These are phyloP conservation scores for Cutaneotrichosporon sp. DNA, from an alignment of 1,284 basidiomycete genomes.

Conservation along the genomic window DNA sequence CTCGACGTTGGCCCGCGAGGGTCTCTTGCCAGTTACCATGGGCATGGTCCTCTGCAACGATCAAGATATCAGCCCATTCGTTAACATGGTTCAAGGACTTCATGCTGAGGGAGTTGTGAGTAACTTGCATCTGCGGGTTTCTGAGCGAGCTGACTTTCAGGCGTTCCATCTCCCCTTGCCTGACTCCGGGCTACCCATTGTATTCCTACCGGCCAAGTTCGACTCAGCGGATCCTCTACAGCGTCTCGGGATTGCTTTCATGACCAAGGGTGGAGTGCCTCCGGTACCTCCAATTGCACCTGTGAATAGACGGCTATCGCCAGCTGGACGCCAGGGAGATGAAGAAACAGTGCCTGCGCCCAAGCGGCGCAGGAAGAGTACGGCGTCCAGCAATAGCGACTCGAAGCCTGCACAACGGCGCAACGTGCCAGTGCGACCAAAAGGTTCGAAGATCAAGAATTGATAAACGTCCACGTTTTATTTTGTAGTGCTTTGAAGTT, in stretches of 20 bases:
- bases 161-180: slow-evolving; percentile 40
- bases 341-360: not conserved
- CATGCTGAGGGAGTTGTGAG: slow-evolving; percentile 45
- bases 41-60: slow-evolving; percentile 48
- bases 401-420: not conserved
- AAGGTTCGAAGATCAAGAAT: not conserved
- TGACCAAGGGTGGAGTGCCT: slow-evolving; percentile 38
- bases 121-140: not conserved
- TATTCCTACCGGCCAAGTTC: slow-evolving; percentile 46
- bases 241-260: slow-evolving; percentile 42
- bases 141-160: slow-evolving; percentile 14
- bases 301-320: too few relatives aligned
- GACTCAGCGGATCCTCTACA: slow-evolving; percentile 39
- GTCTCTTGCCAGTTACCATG: slow-evolving; percentile 39
- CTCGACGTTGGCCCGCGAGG: slow-evolving; percentile 41
- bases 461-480: not conserved
- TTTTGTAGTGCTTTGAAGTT: too few relatives aligned
- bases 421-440: not conserved
- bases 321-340: not conserved
- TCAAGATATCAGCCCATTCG: slow-evolving; percentile 30
- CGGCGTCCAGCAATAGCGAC: not conserved
- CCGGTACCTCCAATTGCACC: slow-evolving; percentile 13
- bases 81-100: slow-evolving; percentile 41
- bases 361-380: slow-evolving; percentile 14
- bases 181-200: slow-evolving; percentile 28